Base-by-base conservation (phyloP, 306 rosid genomes). In the Casuarina cunninghamiana region DNA sequence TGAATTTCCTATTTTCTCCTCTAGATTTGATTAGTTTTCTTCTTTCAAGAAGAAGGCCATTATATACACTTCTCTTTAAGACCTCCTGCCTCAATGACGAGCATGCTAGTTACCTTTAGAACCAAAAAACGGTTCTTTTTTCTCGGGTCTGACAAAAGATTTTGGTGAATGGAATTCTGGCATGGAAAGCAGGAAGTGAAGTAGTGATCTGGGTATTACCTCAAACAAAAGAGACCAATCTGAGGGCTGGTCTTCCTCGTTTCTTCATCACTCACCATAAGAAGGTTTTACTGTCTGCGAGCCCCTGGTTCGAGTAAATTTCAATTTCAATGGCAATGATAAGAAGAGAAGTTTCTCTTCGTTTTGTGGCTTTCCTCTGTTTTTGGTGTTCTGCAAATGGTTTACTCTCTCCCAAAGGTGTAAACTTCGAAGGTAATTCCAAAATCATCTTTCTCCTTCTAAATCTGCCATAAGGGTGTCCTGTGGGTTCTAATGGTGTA, bases 361-460 rank as follows among this genome's bases (percentile, higher is more conserved):
- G 85, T 87, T 84, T 86, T 84, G 69, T 88, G 79, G 76, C 81
- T 69, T 80, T 90, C 48, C 71, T 92, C 70, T 88, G 58, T 84
- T 73, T 81, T 60, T 91, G 81, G 88, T 74, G 80, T 74, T 80
- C 81, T 76, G 80, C 87, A 78, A 78, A 78, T 90, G 97, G 89
- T 65, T 75, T 92, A 82, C 97, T 95, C 53, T 92, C 97, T 78
- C 88, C 97, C 16, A 95, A 95, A 90, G 98, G 98, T 50, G 98
- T 92, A 10, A 95, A 95, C 97, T 95, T 86, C 81, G 98, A 95
- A 91, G 98, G 97, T 95, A 88, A 81, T 63, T 35, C 51, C 61
- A 32, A 55, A 81, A 66, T 1, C 21, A 49, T 73, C 8, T 15
- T 53, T 62, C 43, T 73, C 16, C 32, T 57, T 51, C 44, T 41